Evolutionary conservation across 2,329 filamentous ascomycete genomes (phyloP), one percentile per base, ranked within the genome.

Genomic region (Paecilomyces formosus): DNA sequence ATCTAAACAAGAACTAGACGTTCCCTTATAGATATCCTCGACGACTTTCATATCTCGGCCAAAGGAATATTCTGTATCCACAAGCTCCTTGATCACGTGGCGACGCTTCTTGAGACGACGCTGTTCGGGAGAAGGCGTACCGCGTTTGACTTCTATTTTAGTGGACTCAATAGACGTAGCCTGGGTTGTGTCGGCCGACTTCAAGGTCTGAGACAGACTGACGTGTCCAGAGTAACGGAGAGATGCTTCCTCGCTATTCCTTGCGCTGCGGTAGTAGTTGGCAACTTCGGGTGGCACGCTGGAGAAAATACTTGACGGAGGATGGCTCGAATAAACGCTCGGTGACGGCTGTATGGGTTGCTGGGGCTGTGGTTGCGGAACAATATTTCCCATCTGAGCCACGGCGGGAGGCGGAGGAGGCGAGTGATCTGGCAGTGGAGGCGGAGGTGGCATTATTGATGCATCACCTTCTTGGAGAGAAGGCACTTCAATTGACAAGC

Each of bases 11-110:
- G 89, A 88, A 64, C 89, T 86, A 0, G 91, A 90, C 0, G 94
- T 97, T 51, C 90, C 92, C 74, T 95, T 96, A 80, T 97, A 99
- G 57, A 99, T 97, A 69, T 97, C 92, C 68, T 96, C 91, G 2
- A 96, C 88, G 56, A 99, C 93, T 71, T 92, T 96, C 90, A 99
- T 93, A 72, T 99, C 94, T 63, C 91, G 86, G 58, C 95, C 87
- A 74, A 96, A 97, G 5, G 88, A 87, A 54, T 91, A 87, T 71
- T 99, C 94, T 0, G 94, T 99, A 68, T 97, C 92, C 53, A 97
- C 83, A 39, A 99, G 79, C 73, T 99, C 94, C 69, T 93, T 92
- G 67, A 97, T 88, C 54, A 95, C 86, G 70, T 95, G 86, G 57
- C 88, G 85, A 21, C 94, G 88, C 70, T 93, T 89, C 55, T 85